phyloP scores from a whole-genome alignment of 768 basidiomycete genomes.

The Phlegmacium glaucopus region DNA sequence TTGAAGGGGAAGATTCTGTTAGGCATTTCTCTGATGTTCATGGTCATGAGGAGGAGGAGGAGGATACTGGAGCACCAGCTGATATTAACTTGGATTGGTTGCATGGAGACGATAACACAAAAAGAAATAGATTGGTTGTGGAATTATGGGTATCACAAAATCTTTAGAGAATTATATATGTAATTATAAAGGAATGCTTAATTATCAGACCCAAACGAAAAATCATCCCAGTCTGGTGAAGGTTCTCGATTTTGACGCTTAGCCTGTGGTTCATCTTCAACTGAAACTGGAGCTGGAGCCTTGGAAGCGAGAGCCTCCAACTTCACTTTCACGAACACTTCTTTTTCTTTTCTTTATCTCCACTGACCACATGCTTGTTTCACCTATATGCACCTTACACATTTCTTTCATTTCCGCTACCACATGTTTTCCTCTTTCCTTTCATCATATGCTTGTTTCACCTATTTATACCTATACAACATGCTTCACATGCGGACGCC shows the following conservation, averaged over 20 bases:
- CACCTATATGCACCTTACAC: no score
- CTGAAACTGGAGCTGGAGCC: no score
- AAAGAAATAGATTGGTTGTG: neutral
- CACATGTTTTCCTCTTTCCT: no score
- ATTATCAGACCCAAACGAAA: neutral
- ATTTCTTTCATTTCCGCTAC: no score
- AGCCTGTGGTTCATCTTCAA: neutral
- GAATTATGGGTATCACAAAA: neutral
- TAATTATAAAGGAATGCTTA: neutral
- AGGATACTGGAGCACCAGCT: neutral
- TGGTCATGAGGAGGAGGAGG: neutral
- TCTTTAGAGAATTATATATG: neutral
- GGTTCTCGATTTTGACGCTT: neutral
- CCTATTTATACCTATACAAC: no score
- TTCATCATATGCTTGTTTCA: no score
- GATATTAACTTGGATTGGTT: neutral
- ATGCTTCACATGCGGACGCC: no score
- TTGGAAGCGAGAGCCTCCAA: neutral
- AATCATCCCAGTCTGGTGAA: neutral
- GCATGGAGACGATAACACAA: neutral
- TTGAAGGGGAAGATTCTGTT: conserved; percentile 21
- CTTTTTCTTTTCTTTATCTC: no score
- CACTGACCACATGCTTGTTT: no score
- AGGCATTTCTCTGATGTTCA: conserved; percentile 7
- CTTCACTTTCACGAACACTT: neutral